Conservation (phyloP, 2,329 filamentous ascomycete species). For the Emergomyces orientalis region DNA sequence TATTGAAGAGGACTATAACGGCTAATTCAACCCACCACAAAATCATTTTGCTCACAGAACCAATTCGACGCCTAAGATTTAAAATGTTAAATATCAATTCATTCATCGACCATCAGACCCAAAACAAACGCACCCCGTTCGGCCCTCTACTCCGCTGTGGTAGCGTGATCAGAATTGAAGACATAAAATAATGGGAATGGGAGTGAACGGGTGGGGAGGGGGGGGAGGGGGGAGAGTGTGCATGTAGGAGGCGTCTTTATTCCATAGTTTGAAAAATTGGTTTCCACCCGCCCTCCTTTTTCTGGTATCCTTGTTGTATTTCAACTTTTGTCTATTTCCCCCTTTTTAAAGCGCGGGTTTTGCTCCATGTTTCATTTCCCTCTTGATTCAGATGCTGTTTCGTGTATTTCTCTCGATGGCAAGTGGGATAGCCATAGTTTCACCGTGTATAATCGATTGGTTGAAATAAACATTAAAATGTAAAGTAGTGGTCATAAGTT, state of each 20-base stretch:
- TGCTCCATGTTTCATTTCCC: background rate
- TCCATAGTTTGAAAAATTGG: background rate
- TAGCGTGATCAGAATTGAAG: background rate
- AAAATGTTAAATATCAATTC: background rate
- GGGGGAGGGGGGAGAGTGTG: background rate
- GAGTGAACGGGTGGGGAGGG: too few species aligned
- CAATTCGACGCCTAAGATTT: background rate
- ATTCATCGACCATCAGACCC: background rate
- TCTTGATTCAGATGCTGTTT: background rate
- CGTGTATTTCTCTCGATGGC: background rate
- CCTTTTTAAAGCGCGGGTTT: too few species aligned
- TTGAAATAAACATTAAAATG: background rate
- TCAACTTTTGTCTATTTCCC: too few species aligned
- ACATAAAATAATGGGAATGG: background rate
- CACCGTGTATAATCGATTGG: background rate
- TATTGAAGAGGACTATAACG: background rate
- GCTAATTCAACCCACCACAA: background rate
- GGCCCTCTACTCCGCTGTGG: background rate
- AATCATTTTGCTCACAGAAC: background rate
- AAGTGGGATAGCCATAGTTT: background rate
- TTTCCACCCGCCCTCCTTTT: background rate
- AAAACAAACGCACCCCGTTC: background rate
- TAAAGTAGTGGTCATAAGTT: background rate
- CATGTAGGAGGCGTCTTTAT: background rate
- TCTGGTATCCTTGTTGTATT: background rate